Evolutionary conservation across 2,329 filamentous ascomycete species (phyloP), one percentile per base, ranked within the genome.

Genomic region (Monascus ruber): DNA sequence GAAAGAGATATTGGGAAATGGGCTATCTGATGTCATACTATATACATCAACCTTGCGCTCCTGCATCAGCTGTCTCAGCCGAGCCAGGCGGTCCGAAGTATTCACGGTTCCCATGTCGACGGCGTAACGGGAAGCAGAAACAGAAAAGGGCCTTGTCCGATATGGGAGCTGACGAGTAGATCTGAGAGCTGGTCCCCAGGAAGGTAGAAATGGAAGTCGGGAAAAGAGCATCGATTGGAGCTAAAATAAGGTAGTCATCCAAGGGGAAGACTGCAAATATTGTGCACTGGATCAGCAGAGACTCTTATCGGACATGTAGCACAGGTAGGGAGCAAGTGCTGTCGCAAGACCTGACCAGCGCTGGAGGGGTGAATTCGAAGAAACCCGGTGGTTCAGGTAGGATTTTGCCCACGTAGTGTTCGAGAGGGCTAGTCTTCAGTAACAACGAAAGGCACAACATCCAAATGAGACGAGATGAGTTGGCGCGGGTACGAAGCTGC

Each of bases 31-130:
- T 41, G 33, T 45, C 49, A 47, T 79, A 95, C 89, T 82, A 69
- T 98, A 98, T 44, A 96, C 74, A 63, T 96, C 87, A 49, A 98
- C 74, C 48, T 85, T 81, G 56, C 83, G 74, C 63, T 88, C 74
- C 65, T 77, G 80, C 91, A 98, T 98, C 58, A 94, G 71, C 60
- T 80, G 72, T 58, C 91, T 77, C 55, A 98, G 74, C 64, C 77
- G 74, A 47, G 77, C 66, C 48, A 98, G 76, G 54, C 85, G 83
- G 46, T 77, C 71, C 40, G 79, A 78, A 29, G 88, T 95, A 64
- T 91, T 72, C 49, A 94, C 80, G 38, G 74, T 78, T 57, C 78
- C 83, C 84, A 91, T 93, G 28, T 79, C 73, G 62, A 67, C 41
- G 33, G 56, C 47, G 46, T 52, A 60, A 42, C 61, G 52, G 33